These are phyloP conservation scores for Xylaria acuta DNA, from an alignment of 495 filamentous ascomycete genomes.

Conservation along the genomic window DNA sequence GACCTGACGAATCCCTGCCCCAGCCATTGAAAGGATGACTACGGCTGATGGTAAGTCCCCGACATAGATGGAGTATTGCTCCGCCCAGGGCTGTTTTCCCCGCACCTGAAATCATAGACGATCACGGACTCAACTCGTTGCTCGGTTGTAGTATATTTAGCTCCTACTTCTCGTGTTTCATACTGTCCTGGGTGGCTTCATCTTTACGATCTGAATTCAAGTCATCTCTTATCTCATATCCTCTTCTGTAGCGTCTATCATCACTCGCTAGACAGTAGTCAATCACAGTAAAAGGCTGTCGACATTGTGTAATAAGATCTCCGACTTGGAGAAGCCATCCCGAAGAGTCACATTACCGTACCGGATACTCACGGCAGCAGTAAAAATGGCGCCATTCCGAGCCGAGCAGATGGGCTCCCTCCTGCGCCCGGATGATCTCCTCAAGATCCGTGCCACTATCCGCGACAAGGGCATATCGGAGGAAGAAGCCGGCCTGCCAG, in stretches of 20 bases:
- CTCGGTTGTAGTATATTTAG: conserved; percentile 9
- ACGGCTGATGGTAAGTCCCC: neutral
- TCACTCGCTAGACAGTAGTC: neutral
- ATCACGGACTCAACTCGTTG: neutral
- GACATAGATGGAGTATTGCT: conserved; percentile 10
- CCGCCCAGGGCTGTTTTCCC: conserved; percentile 11
- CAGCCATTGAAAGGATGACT: neutral
- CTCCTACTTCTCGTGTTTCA: neutral
- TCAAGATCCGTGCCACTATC: conserved; percentile 64
- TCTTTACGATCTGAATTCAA: neutral
- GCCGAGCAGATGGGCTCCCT: conserved; percentile 87
- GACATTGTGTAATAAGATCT: neutral
- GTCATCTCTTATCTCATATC: neutral
- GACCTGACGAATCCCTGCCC: conserved; percentile 2
- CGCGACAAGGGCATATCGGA: conserved; percentile 62
- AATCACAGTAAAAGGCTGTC: neutral
- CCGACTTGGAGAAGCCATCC: neutral
- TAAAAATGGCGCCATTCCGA: conserved; percentile 64
- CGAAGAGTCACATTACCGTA: neutral
- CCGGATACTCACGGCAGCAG: neutral
- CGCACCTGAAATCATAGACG: conserved; percentile 4
- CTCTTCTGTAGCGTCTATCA: neutral
- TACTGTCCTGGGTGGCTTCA: neutral
- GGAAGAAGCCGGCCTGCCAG: conserved; percentile 56
- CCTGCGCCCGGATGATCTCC: conserved; percentile 71